Evolutionary conservation across 208 protist species (phyloP), one percentile per base, ranked within the genome.

Genomic region (Wallacemonas sp.): DNA sequence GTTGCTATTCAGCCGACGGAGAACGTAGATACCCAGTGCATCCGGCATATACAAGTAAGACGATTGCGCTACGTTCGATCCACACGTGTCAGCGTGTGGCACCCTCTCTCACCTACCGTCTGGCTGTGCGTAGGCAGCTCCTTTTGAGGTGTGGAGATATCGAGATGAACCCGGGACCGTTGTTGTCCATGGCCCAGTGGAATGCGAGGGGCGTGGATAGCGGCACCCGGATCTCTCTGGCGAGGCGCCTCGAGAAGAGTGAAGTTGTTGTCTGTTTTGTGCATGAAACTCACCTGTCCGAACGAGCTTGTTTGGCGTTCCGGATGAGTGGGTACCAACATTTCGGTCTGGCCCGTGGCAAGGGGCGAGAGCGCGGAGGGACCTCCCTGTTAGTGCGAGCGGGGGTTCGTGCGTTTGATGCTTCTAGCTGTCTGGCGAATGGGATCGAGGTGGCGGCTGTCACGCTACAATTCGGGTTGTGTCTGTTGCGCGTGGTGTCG

Each of bases 1-100:
- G 14, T 49, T 5, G 44, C 44, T 49, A 17, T 54, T 54, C 47
- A 17, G 47, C 21, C 26, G 2, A 5, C 23, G 47, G 47, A 54
- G 47, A 54, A 6, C 5, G 6, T 5, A 9, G n/a, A 17, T 32
- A 32, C 23, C 19, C 23, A 54, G 41, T 5, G 12, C 26, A 24
- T 54, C 23, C 47, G 23, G 2, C 5, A 26, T 8, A 54, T 29
- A 6, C 26, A 54, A 11, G 47, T 4, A 26, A 17, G n/a, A 54
- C 2, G 12, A 5, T 6, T 41, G 36, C 24, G 30, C 47, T 54
- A 54, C 47, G 8, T 17, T 24, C 4, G 4, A 33, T 9, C 47
- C 17, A 17, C 47, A 17, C 47, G 47, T 17, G 47, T 17, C 47
- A 54, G 47, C 47, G 47, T 54, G 47, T 54, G 17, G 47, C 17